phyloP scores from a whole-genome alignment of 1,284 basidiomycete species.

The Amylostereum areolatum region DNA sequence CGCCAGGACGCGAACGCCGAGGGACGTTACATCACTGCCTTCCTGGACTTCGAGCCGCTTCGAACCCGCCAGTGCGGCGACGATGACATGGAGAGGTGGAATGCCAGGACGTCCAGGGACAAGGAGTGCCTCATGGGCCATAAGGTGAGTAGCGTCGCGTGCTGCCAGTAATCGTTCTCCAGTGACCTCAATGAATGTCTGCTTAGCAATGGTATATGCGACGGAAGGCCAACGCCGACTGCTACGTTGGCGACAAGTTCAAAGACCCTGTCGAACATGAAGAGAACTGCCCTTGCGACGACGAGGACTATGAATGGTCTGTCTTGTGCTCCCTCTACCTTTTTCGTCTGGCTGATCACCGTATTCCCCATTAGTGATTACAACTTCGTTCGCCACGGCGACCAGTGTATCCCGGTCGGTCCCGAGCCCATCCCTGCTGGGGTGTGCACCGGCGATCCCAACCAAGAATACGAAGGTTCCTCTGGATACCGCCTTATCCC shows the following conservation, averaged over 20 bases:
- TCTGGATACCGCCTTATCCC: conserved; percentile 92
- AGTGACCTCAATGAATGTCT: background rate
- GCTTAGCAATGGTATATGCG: conserved; percentile 90
- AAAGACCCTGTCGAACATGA: conserved; percentile 79
- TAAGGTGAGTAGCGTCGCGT: conserved; percentile 65
- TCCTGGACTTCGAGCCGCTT: conserved; percentile 80
- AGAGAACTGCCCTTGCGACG: conserved; percentile 79
- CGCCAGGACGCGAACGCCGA: conserved; percentile 54
- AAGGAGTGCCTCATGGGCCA: conserved; percentile 93
- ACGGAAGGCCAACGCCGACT: conserved; percentile 79
- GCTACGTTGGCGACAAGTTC: conserved; percentile 92
- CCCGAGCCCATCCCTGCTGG: conserved; percentile 83
- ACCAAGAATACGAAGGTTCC: conserved; percentile 77
- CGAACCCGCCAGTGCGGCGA: conserved; percentile 68
- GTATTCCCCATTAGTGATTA: conserved; percentile 61
- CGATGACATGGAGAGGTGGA: conserved; percentile 85
- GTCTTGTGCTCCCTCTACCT: conserved; percentile 17
- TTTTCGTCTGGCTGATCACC: background rate
- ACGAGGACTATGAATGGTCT: conserved; percentile 92
- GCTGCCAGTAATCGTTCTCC: background rate
- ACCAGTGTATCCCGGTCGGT: conserved; percentile 75
- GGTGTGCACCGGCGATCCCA: conserved; percentile 53
- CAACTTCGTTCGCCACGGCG: conserved; percentile 73
- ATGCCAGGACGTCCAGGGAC: conserved; percentile 59
- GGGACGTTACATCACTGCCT: conserved; percentile 69